These are phyloP conservation scores for Saitozyma sp. DNA, from an alignment of 768 basidiomycete species.

Conservation along the genomic window DNA sequence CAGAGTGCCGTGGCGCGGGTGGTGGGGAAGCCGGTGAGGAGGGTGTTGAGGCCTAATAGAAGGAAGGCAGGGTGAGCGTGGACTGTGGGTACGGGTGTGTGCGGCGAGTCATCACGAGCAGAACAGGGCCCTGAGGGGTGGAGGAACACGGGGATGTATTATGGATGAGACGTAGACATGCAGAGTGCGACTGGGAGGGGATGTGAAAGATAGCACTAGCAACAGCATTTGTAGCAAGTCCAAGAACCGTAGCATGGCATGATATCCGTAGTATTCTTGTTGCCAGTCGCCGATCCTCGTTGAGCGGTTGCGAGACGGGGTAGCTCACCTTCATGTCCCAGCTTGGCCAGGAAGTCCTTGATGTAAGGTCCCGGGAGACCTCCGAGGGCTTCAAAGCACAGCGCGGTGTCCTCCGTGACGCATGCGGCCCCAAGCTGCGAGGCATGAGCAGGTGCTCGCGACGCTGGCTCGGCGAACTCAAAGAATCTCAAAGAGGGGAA, in stretches of 20 bases:
- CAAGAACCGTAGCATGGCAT: too few species aligned
- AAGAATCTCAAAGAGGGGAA: constrained; percentile 2
- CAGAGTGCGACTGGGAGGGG: neutral
- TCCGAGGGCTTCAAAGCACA: constrained; percentile 82
- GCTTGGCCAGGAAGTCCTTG: constrained; percentile 78
- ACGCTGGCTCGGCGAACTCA: too few species aligned
- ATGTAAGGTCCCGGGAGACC: constrained; percentile 97
- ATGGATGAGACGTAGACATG: neutral
- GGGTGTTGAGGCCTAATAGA: constrained; percentile 68
- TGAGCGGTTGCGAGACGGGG: too few species aligned
- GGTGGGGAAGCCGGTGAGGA: constrained; percentile 75
- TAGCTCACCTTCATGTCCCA: constrained; percentile 77
- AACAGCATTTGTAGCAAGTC: too few species aligned
- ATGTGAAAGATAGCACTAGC: neutral
- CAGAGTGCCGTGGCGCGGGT: constrained; percentile 85
- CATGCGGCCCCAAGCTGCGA: constrained; percentile 45
- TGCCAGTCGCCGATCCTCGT: too few species aligned
- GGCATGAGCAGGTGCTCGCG: neutral
- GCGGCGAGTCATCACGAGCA: neutral
- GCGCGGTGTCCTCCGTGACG: constrained; percentile 76
- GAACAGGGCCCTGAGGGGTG: neutral
- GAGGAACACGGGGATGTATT: neutral
- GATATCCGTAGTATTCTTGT: too few species aligned
- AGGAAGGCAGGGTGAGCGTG: neutral
- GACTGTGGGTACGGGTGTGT: neutral